Base-by-base conservation (phyloP, 2,329 filamentous ascomycete genomes). In the Dendryphion nanum region DNA sequence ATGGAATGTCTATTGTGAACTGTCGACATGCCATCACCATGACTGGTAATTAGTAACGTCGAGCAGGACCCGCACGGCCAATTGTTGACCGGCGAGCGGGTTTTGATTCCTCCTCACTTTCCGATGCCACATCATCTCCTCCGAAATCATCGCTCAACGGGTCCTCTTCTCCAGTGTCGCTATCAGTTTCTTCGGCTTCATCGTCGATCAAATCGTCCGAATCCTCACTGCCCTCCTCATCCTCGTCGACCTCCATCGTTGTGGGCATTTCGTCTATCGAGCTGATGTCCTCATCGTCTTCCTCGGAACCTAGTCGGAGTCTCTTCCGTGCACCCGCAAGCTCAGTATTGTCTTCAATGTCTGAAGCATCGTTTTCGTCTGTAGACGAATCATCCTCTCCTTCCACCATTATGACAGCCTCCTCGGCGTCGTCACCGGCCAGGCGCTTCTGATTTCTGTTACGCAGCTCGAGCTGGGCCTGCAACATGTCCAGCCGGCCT, bases 401-500 rank as follows among this genome's bases (percentile, higher is more conserved):
- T 63, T 96, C 90, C 2, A 96, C 86, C 61, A 93, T 95, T 36
- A 95, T 84, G 4, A 94, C 76, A 15, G 77, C 81, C 47, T 88
- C 83, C 26, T 84, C 82, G 6, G 85, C 77, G 3, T 79, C 74
- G 8, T 76, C 76, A n/a, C 76, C 74, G 2, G 74, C 73, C 26
- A 73, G 70, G 32, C 72, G 71, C 33, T 70, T 75, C 55, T 85
- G 81, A 67, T 89, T 81, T 44, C 77, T 79, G 55, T 81, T 81
- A 34, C 93, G 77, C 53, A 95, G 71, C 54, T 87, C 81, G 65
- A 97, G 83, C 69, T 98, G 93, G 5, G 88, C 84, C 56, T 93
- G 86, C 33, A 97, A 76, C 80, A 98, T 88, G 61, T 97, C 91
- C 20, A 98, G 76, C 68, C 96, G 95, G 17, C 93, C 93, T 72